These are phyloP conservation scores for Tylopilus cervinicoccineus DNA, from an alignment of 768 basidiomycete genomes.

Conservation along the genomic window DNA sequence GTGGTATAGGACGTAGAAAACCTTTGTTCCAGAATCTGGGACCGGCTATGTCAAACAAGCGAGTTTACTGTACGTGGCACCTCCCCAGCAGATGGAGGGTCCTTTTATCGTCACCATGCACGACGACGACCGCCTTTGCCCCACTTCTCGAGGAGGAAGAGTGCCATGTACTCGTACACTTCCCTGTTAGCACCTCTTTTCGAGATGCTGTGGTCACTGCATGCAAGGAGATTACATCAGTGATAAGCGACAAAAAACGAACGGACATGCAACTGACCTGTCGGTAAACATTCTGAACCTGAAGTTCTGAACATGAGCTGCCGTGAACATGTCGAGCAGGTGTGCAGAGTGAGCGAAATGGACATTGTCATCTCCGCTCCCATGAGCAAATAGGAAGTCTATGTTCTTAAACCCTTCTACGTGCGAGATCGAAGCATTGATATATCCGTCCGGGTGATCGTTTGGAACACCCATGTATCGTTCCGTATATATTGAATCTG, in stretches of 20 bases:
- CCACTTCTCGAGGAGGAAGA: constrained; percentile 90
- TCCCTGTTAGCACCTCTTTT: constrained; percentile 78
- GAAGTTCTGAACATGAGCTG: constrained; percentile 64
- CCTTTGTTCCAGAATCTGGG: not conserved
- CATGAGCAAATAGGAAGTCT: constrained; percentile 85
- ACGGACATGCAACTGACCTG: constrained; percentile 48
- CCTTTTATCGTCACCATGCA: constrained; percentile 42
- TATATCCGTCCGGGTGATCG: constrained; percentile 81
- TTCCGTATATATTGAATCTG: constrained; percentile 96
- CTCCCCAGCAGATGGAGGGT: not conserved
- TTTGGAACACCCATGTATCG: constrained; percentile 90
- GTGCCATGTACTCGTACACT: constrained; percentile 81
- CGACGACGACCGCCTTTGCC: constrained; percentile 71
- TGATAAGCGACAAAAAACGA: not conserved
- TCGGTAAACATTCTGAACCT: constrained; percentile 97
- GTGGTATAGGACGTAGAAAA: not conserved
- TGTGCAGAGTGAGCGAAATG: constrained; percentile 91
- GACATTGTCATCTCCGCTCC: constrained; percentile 95
- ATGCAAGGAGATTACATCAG: constrained; percentile 6
- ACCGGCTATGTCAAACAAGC: constrained; percentile 9
- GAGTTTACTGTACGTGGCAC: constrained; percentile 4
- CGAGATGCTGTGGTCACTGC: constrained; percentile 76
- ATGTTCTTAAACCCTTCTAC: constrained; percentile 82
- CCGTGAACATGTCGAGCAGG: constrained; percentile 89
- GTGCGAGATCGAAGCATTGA: constrained; percentile 82